Conservation (phyloP, 1,284 basidiomycete species). For the Apiotrichum siamense region DNA sequence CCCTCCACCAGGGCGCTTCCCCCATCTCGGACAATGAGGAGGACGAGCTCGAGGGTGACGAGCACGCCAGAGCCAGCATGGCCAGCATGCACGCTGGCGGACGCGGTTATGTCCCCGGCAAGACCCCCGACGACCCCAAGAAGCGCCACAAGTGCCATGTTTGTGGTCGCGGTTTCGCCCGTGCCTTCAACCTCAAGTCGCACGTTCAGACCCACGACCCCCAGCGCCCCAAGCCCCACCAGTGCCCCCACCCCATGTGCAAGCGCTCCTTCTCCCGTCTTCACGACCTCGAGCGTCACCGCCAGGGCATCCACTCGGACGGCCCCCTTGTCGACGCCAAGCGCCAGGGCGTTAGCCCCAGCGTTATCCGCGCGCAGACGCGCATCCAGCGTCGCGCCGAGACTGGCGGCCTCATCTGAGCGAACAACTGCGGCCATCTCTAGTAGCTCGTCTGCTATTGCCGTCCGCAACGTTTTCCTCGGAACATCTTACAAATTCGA, state of each 20-base stretch:
- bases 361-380: constrained; percentile 42
- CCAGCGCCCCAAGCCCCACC: constrained; percentile 45
- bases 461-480: background rate
- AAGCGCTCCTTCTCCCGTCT: constrained; percentile 47
- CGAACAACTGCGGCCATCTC: constrained; percentile 1
- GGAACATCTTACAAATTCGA: constrained; percentile 22
- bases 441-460: background rate
- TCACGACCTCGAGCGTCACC: constrained; percentile 49
- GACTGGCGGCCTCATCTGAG: constrained; percentile 37
- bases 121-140: constrained; percentile 48
- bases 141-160: constrained; percentile 48
- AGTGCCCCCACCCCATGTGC: constrained; percentile 45
- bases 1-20: background rate
- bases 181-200: constrained; percentile 49
- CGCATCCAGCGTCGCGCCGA: constrained; percentile 40
- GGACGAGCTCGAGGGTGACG: constrained; percentile 12
- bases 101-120: constrained; percentile 46
- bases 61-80: constrained; percentile 16
- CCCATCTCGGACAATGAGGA: constrained; percentile 7
- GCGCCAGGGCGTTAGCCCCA: constrained; percentile 41
- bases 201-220: constrained; percentile 48
- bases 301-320: constrained; percentile 48
- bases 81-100: constrained; percentile 45
- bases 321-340: constrained; percentile 47
- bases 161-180: constrained; percentile 47